Evolutionary conservation across 2,329 filamentous ascomycete species (phyloP).

Genomic region (Samsoniella hepiali): DNA sequence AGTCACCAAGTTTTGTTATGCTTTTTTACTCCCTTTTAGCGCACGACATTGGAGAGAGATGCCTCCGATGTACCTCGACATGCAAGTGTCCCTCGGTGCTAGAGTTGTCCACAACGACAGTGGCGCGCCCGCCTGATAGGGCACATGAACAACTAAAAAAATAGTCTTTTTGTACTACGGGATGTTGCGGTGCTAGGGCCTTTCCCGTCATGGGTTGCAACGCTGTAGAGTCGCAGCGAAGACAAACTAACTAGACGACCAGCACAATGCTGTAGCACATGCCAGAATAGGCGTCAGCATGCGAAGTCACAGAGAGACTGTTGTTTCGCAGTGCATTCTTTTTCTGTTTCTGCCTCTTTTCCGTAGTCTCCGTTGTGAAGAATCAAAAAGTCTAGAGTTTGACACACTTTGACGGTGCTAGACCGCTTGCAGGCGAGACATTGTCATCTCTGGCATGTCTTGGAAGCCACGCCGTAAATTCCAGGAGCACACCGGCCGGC

Average conservation of each 20-base stretch:
- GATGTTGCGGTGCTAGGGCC: not conserved
- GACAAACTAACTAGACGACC: not conserved
- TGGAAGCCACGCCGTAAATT: not conserved
- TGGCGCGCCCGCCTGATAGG: not conserved
- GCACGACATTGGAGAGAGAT: not conserved
- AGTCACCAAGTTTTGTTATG: not conserved
- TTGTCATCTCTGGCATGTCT: slow-evolving; percentile 5
- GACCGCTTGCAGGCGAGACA: slow-evolving; percentile 9
- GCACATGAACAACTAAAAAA: not conserved
- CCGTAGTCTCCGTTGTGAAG: too few relatives aligned
- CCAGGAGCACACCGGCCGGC: not conserved
- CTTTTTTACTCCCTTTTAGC: not conserved
- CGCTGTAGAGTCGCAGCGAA: slow-evolving; percentile 2
- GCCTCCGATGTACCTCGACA: not conserved
- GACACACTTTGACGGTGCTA: not conserved
- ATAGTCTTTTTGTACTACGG: not conserved
- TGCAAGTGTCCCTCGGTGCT: not conserved
- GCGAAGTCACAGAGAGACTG: not conserved
- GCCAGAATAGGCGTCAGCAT: not conserved
- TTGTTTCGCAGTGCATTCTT: too few relatives aligned
- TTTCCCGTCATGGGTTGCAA: not conserved
- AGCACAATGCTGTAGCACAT: not conserved
- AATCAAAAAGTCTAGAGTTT: too few relatives aligned
- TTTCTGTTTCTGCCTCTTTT: too few relatives aligned
- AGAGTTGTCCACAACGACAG: not conserved